These are phyloP conservation scores for Echium plantagineum DNA, from an alignment of 257 asterid species.

Conservation along the genomic window DNA sequence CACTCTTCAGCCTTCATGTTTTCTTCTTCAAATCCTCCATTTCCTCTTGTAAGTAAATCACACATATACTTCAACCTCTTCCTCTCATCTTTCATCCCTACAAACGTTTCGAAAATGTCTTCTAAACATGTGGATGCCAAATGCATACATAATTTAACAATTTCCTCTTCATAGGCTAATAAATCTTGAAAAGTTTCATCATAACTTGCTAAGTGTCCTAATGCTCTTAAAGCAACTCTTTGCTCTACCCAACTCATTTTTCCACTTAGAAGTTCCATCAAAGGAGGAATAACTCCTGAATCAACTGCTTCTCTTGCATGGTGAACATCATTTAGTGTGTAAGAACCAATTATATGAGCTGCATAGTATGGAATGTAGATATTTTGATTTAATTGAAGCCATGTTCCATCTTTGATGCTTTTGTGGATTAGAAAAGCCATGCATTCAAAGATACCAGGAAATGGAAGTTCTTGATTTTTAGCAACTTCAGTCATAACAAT, in stretches of 20 bases:
- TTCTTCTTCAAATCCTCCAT: conserved; percentile 49
- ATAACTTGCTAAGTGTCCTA: conserved; percentile 79
- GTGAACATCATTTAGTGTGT: conserved; percentile 44
- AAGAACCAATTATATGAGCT: conserved; percentile 75
- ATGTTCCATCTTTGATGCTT: conserved; percentile 31
- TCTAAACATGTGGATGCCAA: conserved; percentile 51
- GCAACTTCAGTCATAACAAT: conserved; percentile 57
- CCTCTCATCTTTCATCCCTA: conserved; percentile 31
- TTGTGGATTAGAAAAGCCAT: conserved; percentile 41
- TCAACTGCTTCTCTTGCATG: conserved; percentile 42
- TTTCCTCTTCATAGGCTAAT: conserved; percentile 35
- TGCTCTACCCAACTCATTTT: conserved; percentile 83
- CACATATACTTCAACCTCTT: conserved; percentile 38
- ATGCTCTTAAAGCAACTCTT: conserved; percentile 74
- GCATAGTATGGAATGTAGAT: conserved; percentile 72
- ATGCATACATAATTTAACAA: conserved; percentile 35
- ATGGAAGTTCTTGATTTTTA: conserved; percentile 39
- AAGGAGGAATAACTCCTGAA: conserved; percentile 41
- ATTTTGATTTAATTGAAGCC: conserved; percentile 55
- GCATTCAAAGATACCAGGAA: conserved; percentile 60
- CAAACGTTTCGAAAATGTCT: conserved; percentile 38
- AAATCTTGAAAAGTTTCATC: conserved; percentile 37
- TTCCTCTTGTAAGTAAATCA: conserved; percentile 57
- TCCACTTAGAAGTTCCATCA: conserved; percentile 66
- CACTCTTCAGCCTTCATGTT: conserved; percentile 76